These are phyloP conservation scores for Colletotrichum viniferum DNA, from an alignment of 2,329 filamentous ascomycete genomes.

Conservation along the genomic window DNA sequence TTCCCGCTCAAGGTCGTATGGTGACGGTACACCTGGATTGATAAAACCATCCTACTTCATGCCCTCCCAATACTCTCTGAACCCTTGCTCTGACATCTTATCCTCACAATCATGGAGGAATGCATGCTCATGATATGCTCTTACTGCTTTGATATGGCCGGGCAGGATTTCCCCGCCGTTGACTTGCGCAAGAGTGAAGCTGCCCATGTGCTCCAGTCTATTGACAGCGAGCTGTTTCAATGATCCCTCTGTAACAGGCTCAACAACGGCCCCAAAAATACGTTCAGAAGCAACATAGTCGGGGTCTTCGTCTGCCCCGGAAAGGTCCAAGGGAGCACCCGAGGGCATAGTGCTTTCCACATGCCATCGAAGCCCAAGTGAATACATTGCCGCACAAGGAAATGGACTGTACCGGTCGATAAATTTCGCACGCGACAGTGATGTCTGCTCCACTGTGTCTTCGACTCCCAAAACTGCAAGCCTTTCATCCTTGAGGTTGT, in stretches of 20 bases:
- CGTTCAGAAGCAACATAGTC: neutral
- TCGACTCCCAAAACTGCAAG: neutral
- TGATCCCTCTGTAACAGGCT: no score
- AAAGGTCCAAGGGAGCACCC: neutral
- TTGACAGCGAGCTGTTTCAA: accelerated
- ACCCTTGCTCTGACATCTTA: neutral
- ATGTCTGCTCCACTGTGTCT: neutral
- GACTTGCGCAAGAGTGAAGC: neutral
- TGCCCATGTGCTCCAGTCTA: neutral
- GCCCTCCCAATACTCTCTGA: neutral
- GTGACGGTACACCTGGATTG: neutral
- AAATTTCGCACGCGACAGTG: neutral
- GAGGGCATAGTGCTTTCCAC: accelerated
- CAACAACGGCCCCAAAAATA: accelerated
- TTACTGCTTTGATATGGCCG: neutral
- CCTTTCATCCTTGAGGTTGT: neutral
- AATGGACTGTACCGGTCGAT: no score
- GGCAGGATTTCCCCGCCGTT: neutral
- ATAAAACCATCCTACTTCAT: neutral
- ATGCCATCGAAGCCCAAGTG: neutral
- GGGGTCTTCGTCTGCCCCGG: neutral
- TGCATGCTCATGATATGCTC: neutral
- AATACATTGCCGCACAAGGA: neutral
- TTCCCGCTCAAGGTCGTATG: neutral
- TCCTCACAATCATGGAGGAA: neutral